phyloP scores from a whole-genome alignment of 78 protist genomes.

The Planoprotostelium fungivorum region DNA sequence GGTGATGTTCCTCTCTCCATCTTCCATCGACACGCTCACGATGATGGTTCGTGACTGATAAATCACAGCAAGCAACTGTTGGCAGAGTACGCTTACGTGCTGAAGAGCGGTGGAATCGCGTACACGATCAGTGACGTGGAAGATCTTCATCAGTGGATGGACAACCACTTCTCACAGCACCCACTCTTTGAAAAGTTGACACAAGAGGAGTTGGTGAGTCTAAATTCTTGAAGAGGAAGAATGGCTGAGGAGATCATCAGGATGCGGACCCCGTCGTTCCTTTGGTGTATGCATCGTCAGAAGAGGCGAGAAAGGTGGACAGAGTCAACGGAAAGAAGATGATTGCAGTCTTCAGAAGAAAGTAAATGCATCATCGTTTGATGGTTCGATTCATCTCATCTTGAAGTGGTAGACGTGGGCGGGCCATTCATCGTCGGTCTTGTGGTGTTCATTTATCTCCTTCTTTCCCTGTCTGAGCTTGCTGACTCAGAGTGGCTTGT shows the following conservation, averaged over 20 bases:
- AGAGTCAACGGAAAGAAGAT: conserved; percentile 68
- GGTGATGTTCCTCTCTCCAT: too few species aligned
- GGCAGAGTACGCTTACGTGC: conserved; percentile 83
- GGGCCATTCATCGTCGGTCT: too few species aligned
- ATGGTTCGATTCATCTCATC: too few species aligned
- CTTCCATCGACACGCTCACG: too few species aligned
- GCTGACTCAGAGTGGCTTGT: conserved; percentile 11
- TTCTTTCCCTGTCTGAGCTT: too few species aligned
- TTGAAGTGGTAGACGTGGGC: too few species aligned
- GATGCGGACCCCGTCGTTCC: conserved; percentile 46
- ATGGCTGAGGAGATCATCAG: neutral
- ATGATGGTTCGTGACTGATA: neutral
- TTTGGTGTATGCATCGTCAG: conserved; percentile 33
- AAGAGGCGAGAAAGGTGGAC: conserved; percentile 74
- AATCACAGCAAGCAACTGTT: conserved; percentile 48
- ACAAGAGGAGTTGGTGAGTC: conserved; percentile 37
- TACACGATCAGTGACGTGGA: conserved; percentile 90
- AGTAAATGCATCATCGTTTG: too few species aligned
- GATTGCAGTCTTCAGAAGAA: conserved; percentile 68
- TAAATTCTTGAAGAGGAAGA: neutral
- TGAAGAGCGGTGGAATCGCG: conserved; percentile 73
- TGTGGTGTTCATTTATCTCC: too few species aligned
- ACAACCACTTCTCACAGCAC: conserved; percentile 42
- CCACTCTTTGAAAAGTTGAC: conserved; percentile 81
- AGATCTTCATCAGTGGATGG: conserved; percentile 90